Conservation (phyloP, 257 asterid genomes). For the Nicotiana otophora region DNA sequence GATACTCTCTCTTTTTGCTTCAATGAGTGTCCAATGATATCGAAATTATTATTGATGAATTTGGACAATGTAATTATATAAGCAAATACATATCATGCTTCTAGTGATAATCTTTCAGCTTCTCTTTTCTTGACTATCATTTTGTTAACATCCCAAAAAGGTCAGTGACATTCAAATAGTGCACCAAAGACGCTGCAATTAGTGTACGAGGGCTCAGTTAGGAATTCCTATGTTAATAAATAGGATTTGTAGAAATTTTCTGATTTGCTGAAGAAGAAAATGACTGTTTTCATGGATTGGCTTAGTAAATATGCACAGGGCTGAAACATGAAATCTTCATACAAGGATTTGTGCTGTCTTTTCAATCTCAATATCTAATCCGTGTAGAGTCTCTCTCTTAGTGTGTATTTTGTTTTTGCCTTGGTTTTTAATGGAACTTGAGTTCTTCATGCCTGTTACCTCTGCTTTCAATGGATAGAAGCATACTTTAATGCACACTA, state of each 20-base stretch:
- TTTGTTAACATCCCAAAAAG: background rate
- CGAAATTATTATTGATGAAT: background rate
- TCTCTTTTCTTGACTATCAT: background rate
- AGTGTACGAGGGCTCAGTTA: background rate
- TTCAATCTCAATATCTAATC: background rate
- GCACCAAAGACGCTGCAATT: background rate
- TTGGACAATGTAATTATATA: background rate
- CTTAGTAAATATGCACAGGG: background rate
- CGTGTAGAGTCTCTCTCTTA: background rate
- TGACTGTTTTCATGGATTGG: background rate
- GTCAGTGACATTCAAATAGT: background rate
- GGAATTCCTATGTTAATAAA: background rate
- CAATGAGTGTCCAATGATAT: background rate
- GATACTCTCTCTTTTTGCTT: background rate
- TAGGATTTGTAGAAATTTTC: background rate
- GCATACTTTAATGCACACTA: constrained; percentile 1
- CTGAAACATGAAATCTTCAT: background rate
- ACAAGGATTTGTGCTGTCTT: background rate
- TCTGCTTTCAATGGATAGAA: background rate
- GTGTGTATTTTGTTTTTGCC: background rate
- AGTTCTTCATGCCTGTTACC: background rate
- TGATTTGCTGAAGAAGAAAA: background rate
- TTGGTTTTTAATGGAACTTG: background rate
- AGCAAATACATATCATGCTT: background rate
- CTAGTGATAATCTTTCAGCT: background rate